A percentile compares a stretch with the other conserved stretches of the same genome.
phyloP scores from a whole-genome alignment of 2,329 filamentous ascomycete species.

The Periglandula ipomoeae region DNA sequence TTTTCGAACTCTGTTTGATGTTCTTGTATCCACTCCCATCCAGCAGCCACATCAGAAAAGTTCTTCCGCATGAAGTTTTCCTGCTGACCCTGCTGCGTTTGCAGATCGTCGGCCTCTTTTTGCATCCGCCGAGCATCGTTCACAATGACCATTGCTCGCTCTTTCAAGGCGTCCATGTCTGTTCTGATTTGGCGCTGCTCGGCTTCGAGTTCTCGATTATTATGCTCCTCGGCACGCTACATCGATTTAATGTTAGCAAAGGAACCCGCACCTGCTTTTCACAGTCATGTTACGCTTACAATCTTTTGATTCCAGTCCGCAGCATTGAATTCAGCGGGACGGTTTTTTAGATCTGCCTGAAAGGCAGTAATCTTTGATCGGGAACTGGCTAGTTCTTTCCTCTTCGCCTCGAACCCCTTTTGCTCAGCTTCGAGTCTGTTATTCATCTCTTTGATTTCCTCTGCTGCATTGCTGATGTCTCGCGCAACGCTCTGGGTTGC shows the following conservation, averaged over 20 bases:
- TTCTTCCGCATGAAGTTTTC: constrained; percentile 52
- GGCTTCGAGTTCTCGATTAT: constrained; percentile 40
- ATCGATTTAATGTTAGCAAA: too few species aligned
- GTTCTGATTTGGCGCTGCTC: constrained; percentile 27
- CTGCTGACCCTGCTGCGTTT: constrained; percentile 69
- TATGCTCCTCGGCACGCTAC: constrained; percentile 53
- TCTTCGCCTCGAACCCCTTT: constrained; percentile 39
- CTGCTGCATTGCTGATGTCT: constrained; percentile 24
- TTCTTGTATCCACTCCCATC: constrained; percentile 74
- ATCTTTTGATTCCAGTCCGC: constrained; percentile 64
- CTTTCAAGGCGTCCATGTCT: constrained; percentile 33
- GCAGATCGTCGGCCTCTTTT: constrained; percentile 47
- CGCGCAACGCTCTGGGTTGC: constrained; percentile 35
- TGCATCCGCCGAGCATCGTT: constrained; percentile 29
- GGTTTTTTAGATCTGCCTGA: constrained; percentile 53
- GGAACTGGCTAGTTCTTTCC: constrained; percentile 39
- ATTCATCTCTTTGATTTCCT: constrained; percentile 34
- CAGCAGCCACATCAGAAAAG: constrained; percentile 56
- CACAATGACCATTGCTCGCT: constrained; percentile 32
- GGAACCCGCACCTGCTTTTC: too few species aligned
- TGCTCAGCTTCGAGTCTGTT: constrained; percentile 40
- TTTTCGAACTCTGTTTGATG: constrained; percentile 63
- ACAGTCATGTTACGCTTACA: too few species aligned
- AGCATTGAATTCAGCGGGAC: constrained; percentile 58
- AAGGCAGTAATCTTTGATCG: constrained; percentile 51